Evolutionary conservation across 768 basidiomycete species (phyloP).

Genomic region (Stropharia rugosoannulata): DNA sequence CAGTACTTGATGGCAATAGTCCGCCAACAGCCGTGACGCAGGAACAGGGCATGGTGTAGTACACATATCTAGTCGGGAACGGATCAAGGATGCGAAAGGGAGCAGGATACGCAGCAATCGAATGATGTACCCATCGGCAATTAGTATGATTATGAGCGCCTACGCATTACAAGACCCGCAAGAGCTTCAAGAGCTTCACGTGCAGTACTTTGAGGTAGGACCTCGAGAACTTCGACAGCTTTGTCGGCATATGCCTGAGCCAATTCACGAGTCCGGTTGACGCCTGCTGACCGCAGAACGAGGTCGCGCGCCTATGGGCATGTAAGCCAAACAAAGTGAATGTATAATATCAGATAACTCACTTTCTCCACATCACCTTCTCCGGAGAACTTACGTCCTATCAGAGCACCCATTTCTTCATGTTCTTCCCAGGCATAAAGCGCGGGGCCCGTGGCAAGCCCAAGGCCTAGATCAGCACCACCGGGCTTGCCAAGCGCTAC

Average conservation of each 20-base stretch:
- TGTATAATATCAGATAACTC: constrained; percentile 7
- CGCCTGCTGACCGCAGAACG: constrained; percentile 75
- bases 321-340: not conserved
- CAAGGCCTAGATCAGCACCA: constrained; percentile 80
- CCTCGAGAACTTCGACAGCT: constrained; percentile 68
- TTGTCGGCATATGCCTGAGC: constrained; percentile 77
- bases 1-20: no score
- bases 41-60: no score
- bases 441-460: constrained; percentile 90
- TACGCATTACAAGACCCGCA: constrained; percentile 70
- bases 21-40: no score
- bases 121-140: no score
- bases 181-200: constrained; percentile 72
- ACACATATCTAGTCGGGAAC: no score
- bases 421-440: constrained; percentile 95
- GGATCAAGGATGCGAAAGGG: no score
- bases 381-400: constrained; percentile 76
- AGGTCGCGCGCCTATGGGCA: constrained; percentile 64
- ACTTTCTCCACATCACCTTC: constrained; percentile 88
- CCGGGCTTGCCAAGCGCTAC: constrained; percentile 86
- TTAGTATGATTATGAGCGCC: constrained; percentile 12
- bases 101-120: no score
- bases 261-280: constrained; percentile 77
- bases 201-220: constrained; percentile 83
- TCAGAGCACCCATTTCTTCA: constrained; percentile 84